Percentiles rank a stretch among this genome's conserved stretches.
These are phyloP conservation scores for Boletus rubroflammeus DNA, from an alignment of 768 basidiomycete species.

Conservation along the genomic window DNA sequence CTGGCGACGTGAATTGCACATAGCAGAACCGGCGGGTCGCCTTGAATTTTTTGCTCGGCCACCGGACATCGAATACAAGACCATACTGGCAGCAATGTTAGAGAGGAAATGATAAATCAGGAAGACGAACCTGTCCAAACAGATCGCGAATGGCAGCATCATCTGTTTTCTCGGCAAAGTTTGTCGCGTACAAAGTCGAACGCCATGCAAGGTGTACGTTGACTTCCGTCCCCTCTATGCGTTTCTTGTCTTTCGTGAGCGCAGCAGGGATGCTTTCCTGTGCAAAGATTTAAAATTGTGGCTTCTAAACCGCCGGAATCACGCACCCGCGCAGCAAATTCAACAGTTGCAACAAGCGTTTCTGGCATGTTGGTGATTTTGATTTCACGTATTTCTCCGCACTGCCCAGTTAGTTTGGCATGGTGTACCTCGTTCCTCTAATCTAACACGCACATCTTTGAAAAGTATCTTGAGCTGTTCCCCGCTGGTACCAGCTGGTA, in stretches of 20 bases:
- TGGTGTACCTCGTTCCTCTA: background rate
- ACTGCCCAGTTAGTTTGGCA: conserved; percentile 47
- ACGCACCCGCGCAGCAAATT: conserved; percentile 64
- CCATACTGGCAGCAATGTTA: conserved; percentile 61
- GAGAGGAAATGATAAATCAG: background rate
- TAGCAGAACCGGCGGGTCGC: conserved; percentile 90
- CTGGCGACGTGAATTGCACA: conserved; percentile 84
- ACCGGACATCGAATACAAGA: conserved; percentile 87
- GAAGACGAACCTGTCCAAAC: conserved; percentile 64
- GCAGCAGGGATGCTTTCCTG: conserved; percentile 83
- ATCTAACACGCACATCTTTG: conserved; percentile 64
- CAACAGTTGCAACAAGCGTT: conserved; percentile 76
- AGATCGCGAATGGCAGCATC: conserved; percentile 71
- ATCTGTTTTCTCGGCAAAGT: conserved; percentile 85
- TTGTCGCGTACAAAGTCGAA: conserved; percentile 93
- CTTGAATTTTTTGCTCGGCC: conserved; percentile 98
- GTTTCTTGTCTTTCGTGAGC: conserved; percentile 93
- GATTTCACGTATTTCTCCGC: conserved; percentile 81
- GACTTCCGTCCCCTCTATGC: conserved; percentile 69
- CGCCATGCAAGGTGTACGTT: conserved; percentile 89
- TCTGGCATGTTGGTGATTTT: conserved; percentile 65
- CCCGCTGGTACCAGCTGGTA: conserved; percentile 55
- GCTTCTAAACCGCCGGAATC: background rate
- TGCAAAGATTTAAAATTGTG: background rate
- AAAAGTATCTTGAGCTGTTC: conserved; percentile 72